Evolutionary conservation across 768 basidiomycete species (phyloP), one percentile per base, ranked within the genome.

Genomic region (Gloeophyllum trabeum): DNA sequence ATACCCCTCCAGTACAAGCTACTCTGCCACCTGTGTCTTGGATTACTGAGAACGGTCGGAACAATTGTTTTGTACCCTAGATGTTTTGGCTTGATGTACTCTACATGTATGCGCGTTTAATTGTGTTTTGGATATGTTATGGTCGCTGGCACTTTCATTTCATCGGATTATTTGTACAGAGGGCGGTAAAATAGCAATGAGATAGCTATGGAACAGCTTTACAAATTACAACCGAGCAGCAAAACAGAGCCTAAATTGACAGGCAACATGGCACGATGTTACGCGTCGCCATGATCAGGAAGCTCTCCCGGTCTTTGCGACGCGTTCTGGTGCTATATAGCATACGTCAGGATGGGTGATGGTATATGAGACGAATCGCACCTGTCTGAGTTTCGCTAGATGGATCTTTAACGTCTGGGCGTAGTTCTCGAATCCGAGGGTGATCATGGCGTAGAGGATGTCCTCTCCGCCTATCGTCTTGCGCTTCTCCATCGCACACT

Each of bases 391-490:
- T 63, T 94, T 94, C 4, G 91, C 80, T 35, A 98, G 64, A 62
- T 96, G 90, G 40, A 97, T 88, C 64, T 87, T 90, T 43, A 96
- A 66, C 25, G 86, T 85, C 65, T 92, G 88, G 38, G 83, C 84
- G 54, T 97, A 96, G 53, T 94, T 86, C 51, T 96, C 93, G 53
- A 96, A 96, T 19, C 94, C 94, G 18, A 98, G 73, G 26, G 81
- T 74, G 25, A 73, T 66, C 89, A 97, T 92, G n/a, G 92, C 92
- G 51, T 89, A 85, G 43, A 98, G 62, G 36, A 98, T 93, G 60
- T 98, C 94, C 68, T 98, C 93, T 20, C 94, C 94, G 10, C 90
- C 92, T 35, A 97, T 92, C 45, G 94, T 98, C 69, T 98, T 98
- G 47, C 94, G 75, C 63, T 98, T 98, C 67, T 97, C 93, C 51